phyloP scores from a whole-genome alignment of 176 grass and related monocot species.

The Cocos nucifera region DNA sequence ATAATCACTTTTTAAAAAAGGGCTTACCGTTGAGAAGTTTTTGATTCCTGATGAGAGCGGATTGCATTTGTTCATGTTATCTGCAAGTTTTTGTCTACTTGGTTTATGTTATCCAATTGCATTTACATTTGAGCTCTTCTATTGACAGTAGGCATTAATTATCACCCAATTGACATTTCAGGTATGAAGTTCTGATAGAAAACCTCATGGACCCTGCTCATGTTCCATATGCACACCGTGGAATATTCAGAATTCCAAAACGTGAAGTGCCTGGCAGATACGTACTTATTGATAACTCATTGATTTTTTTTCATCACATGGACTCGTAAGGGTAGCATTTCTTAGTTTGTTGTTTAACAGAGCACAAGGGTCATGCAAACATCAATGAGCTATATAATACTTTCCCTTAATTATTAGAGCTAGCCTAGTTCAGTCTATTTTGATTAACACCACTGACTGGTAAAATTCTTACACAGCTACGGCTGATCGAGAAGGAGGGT shows the following conservation, averaged over 20 bases:
- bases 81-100: not conserved
- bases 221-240: constrained; percentile 68
- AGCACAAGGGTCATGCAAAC: not conserved
- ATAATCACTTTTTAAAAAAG: too few species aligned
- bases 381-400: too few species aligned
- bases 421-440: too few species aligned
- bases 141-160: not conserved
- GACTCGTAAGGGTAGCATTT: not conserved
- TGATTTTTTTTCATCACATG: not conserved
- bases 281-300: constrained; percentile 22
- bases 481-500: constrained; percentile 56
- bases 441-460: constrained; percentile 2
- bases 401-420: too few species aligned
- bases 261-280: constrained; percentile 67
- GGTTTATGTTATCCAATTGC: not conserved
- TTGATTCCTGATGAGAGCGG: too few species aligned
- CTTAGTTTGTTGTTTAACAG: not conserved
- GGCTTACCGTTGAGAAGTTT: too few species aligned
- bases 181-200: constrained; percentile 69
- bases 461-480: constrained; percentile 49
- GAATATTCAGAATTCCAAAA: constrained; percentile 35
- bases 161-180: constrained; percentile 19
- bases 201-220: constrained; percentile 90
- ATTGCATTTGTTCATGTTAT: not conserved
- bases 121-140: constrained; percentile 6